Evolutionary conservation across 2,329 filamentous ascomycete species (phyloP), one percentile per base, ranked within the genome.

Genomic region (Colletotrichum simmondsii): DNA sequence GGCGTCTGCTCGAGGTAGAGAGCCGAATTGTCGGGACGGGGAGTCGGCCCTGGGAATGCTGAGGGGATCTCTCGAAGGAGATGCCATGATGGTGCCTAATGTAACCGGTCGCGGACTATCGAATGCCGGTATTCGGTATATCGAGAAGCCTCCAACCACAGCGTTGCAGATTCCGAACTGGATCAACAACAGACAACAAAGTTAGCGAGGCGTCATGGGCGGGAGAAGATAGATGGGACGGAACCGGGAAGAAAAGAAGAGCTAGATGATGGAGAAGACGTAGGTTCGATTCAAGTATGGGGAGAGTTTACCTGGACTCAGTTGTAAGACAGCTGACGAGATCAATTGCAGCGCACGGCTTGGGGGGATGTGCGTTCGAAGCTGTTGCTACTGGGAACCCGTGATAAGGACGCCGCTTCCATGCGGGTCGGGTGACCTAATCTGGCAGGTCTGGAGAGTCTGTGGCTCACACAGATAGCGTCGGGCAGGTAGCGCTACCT

Each of bases 1-100:
- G 60, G 88, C 84, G 74, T 91, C 87, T 64, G 88, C 89, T 80
- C 91, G 88, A 56, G 89, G 89, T 16, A 73, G 58, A 62, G 87
- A 85, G 70, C 86, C 85, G 74, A 84, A 85, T 12, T 71, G 84
- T 79, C 49, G 83, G 4, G 87, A 83, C 71, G 85, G 80, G 67
- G 75, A 75, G 67, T 64, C 71, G 62, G 66, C 56, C 57, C 70
- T 72, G 68, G 79, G 84, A 76, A 74, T 82, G 75, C 79, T 84
- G 78, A 77, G 76, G 72, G 77, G 76, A 75, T 81, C 80, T 79
- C 80, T 80, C 77, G 82, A 79, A 75, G 84, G 79, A 75, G 83
- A 80, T 76, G 82, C 77, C 83, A 85, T 85, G 52, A 73, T 79
- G 59, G 57, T 66, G 37, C 32, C 57, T 42, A 46, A 56, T 49